Conservation (phyloP, 257 asterid species). For the Rauvolfia tetraphylla region DNA sequence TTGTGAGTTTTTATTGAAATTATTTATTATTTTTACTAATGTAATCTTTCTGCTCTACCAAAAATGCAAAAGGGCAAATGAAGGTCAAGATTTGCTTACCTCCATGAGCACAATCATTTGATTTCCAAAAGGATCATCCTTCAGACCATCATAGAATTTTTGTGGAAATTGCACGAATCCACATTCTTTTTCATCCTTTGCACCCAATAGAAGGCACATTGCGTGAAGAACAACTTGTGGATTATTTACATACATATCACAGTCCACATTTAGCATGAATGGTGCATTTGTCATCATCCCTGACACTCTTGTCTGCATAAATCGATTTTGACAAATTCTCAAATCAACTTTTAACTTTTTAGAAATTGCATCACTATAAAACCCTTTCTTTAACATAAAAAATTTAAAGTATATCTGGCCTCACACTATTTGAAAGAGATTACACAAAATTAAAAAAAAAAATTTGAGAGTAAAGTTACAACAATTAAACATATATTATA, state of each 20-base stretch:
- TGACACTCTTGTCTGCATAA: constrained; percentile 32
- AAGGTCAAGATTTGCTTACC: constrained; percentile 8
- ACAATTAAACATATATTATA: too few relatives aligned
- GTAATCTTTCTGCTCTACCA: too few relatives aligned
- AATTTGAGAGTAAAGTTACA: too few relatives aligned
- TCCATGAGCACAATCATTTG: constrained; percentile 14
- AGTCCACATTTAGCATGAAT: constrained; percentile 39
- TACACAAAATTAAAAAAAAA: too few relatives aligned
- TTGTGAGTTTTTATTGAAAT: too few relatives aligned
- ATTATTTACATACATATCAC: constrained; percentile 38
- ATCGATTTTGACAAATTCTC: neutral
- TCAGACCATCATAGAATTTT: constrained; percentile 27
- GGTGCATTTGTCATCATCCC: constrained; percentile 45
- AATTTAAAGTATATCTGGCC: too few relatives aligned
- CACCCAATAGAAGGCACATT: constrained; percentile 34
- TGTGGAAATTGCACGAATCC: constrained; percentile 42
- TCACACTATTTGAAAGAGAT: too few relatives aligned
- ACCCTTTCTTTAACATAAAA: too few relatives aligned
- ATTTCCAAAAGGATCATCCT: constrained; percentile 41
- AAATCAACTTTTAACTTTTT: too few relatives aligned
- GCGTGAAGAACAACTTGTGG: constrained; percentile 35
- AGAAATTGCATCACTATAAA: neutral
- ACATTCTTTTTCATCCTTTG: constrained; percentile 21
- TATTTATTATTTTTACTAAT: too few relatives aligned
- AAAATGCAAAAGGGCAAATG: neutral